Evolutionary conservation across 169 alveolate species (phyloP).

Genomic region (Plasmodium knowlesi): DNA sequence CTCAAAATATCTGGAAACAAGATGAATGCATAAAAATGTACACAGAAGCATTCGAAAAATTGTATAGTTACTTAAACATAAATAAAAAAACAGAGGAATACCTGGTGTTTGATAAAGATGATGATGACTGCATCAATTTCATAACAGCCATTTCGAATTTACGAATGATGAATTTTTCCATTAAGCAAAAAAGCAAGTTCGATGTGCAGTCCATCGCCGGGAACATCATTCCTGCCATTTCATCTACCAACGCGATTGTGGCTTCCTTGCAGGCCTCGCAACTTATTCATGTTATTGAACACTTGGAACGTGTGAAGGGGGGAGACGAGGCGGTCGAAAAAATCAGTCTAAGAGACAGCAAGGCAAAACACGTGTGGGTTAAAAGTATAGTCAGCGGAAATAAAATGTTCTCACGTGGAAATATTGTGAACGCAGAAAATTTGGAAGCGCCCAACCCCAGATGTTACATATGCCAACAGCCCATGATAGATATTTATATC

Average conservation of each 20-base stretch:
- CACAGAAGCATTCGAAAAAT: slow-evolving; percentile 23
- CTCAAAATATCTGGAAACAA: slow-evolving; percentile 64
- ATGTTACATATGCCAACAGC: slow-evolving; percentile 79
- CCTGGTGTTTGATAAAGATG: slow-evolving; percentile 94
- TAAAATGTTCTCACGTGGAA: slow-evolving; percentile 73
- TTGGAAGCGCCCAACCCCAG: slow-evolving; percentile 76
- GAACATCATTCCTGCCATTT: slow-evolving; percentile 97
- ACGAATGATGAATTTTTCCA: slow-evolving; percentile 92
- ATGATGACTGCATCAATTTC: slow-evolving; percentile 91
- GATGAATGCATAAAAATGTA: slow-evolving; percentile 60
- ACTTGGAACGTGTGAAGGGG: slow-evolving; percentile 21
- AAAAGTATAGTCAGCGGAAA: slow-evolving; percentile 54
- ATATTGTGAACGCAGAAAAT: slow-evolving; percentile 77
- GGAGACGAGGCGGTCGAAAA: not conserved
- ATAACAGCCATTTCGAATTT: slow-evolving; percentile 93
- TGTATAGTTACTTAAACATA: slow-evolving; percentile 50
- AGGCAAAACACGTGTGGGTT: slow-evolving; percentile 40
- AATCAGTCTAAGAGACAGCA: slow-evolving; percentile 23
- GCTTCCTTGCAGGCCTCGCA: slow-evolving; percentile 94
- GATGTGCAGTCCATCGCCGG: slow-evolving; percentile 96
- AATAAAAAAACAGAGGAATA: slow-evolving; percentile 70
- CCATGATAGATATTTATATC: slow-evolving; percentile 67
- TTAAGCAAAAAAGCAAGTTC: slow-evolving; percentile 85
- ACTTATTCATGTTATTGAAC: slow-evolving; percentile 78
- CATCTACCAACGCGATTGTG: slow-evolving; percentile 96